These are phyloP conservation scores for Styphnolobium japonicum DNA, from an alignment of 306 rosid species.

Conservation along the genomic window DNA sequence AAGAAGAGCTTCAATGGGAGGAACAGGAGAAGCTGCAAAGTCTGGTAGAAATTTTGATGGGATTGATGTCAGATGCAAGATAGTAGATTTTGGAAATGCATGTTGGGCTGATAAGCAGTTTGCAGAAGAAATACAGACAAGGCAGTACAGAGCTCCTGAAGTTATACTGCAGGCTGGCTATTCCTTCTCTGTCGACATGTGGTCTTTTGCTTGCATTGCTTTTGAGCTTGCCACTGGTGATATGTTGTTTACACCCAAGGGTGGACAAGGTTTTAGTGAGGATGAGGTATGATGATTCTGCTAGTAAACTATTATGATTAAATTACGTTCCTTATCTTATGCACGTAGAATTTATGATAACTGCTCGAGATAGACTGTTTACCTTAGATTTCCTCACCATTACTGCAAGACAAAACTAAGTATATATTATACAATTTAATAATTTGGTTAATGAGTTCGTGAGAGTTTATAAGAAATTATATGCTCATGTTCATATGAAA, in stretches of 20 bases:
- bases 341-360: constrained; percentile 7
- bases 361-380: neutral
- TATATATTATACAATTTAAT: neutral
- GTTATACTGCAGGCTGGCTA: constrained; percentile 79
- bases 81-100: constrained; percentile 95
- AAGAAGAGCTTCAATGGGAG: constrained; percentile 78
- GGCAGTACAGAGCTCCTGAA: constrained; percentile 98
- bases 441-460: neutral
- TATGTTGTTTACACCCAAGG: constrained; percentile 85
- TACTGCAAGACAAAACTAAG: neutral
- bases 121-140: constrained; percentile 85
- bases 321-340: neutral
- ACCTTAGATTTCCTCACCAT: constrained; percentile 16
- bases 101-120: constrained; percentile 80
- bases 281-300: constrained; percentile 72
- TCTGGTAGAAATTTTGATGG: constrained; percentile 62
- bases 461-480: neutral
- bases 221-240: constrained; percentile 98
- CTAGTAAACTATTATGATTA: constrained; percentile 9
- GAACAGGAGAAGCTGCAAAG: constrained; percentile 41
- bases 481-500: neutral
- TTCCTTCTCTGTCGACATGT: constrained; percentile 84
- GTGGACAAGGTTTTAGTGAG: constrained; percentile 81
- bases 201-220: constrained; percentile 93
- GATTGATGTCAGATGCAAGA: constrained; percentile 81